Percentiles rank a stretch among this genome's conserved stretches.
Evolutionary conservation across 2,329 filamentous ascomycete genomes (phyloP).

Genomic region (Fulvia fulva): DNA sequence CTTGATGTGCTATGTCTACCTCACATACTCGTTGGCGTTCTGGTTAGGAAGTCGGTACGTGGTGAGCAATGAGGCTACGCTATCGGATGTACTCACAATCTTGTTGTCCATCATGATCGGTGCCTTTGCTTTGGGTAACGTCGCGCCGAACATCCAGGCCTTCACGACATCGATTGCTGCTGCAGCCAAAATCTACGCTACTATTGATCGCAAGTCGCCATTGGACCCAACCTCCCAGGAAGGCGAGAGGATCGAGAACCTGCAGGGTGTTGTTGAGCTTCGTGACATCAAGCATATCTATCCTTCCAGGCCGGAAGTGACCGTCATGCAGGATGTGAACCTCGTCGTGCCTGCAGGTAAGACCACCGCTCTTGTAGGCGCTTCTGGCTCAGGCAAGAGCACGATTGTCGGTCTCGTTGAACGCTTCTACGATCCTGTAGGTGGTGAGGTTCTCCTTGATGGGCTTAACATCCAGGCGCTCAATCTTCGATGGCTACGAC

Average conservation of each 20-base stretch:
- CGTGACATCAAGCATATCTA: constrained; percentile 88
- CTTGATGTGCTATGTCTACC: constrained; percentile 79
- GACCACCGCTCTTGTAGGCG: constrained; percentile 87
- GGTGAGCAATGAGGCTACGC: constrained; percentile 58
- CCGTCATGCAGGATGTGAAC: constrained; percentile 79
- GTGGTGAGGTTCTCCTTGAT: constrained; percentile 74
- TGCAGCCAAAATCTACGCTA: constrained; percentile 86
- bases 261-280: constrained; percentile 76
- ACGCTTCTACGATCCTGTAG: constrained; percentile 87
- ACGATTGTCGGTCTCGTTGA: constrained; percentile 92
- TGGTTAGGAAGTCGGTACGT: constrained; percentile 81
- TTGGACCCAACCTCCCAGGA: constrained; percentile 69
- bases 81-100: constrained; percentile 75
- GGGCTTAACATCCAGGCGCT: constrained; percentile 75
- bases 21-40: constrained; percentile 84
- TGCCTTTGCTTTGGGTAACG: constrained; percentile 83
- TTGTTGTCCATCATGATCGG: constrained; percentile 90
- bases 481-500: constrained; percentile 85
- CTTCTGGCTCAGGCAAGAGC: constrained; percentile 90
- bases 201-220: constrained; percentile 83
- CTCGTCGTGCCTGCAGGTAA: constrained; percentile 82
- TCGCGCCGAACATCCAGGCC: constrained; percentile 79
- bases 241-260: constrained; percentile 68
- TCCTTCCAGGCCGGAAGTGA: constrained; percentile 84
- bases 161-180: constrained; percentile 81